These are phyloP conservation scores for Kluyveromyces starmeri DNA, from an alignment of 805 yeast genomes.

Conservation along the genomic window DNA sequence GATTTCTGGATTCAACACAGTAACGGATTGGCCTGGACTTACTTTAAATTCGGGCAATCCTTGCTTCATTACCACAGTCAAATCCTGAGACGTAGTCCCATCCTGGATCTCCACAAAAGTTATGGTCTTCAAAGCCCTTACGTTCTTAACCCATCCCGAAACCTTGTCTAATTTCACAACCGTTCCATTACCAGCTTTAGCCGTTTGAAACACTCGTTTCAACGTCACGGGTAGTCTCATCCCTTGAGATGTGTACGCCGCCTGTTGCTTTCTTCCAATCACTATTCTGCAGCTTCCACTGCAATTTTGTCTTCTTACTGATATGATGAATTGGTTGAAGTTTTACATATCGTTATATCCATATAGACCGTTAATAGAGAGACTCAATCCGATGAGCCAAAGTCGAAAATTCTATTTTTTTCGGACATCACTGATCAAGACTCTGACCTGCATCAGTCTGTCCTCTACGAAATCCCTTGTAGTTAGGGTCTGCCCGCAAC, in stretches of 20 bases:
- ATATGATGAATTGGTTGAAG: too few species aligned
- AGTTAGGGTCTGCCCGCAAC: conserved; percentile 17
- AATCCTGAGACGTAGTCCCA: conserved; percentile 50
- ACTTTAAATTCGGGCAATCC: conserved; percentile 33
- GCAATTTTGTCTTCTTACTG: too few species aligned
- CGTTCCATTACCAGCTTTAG: background rate
- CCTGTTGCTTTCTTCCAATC: too few species aligned
- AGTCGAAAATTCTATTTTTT: too few species aligned
- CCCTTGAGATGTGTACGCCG: too few species aligned
- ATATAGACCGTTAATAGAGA: too few species aligned
- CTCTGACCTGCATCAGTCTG: conserved; percentile 44
- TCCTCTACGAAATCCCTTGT: conserved; percentile 37
- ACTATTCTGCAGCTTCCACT: too few species aligned
- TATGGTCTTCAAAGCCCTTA: conserved; percentile 63
- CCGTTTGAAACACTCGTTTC: conserved; percentile 10
- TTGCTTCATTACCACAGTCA: conserved; percentile 48
- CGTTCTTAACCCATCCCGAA: conserved; percentile 68
- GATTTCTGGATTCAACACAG: background rate
- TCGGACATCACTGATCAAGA: background rate
- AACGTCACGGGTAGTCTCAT: conserved; percentile 10
- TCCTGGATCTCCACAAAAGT: conserved; percentile 77
- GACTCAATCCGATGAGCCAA: too few species aligned
- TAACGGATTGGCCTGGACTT: conserved; percentile 13
- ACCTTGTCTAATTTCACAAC: conserved; percentile 24
- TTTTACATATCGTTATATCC: too few species aligned